These are phyloP conservation scores for Cochlearia excelsa DNA, from an alignment of 345 rosid species.

Conservation along the genomic window DNA sequence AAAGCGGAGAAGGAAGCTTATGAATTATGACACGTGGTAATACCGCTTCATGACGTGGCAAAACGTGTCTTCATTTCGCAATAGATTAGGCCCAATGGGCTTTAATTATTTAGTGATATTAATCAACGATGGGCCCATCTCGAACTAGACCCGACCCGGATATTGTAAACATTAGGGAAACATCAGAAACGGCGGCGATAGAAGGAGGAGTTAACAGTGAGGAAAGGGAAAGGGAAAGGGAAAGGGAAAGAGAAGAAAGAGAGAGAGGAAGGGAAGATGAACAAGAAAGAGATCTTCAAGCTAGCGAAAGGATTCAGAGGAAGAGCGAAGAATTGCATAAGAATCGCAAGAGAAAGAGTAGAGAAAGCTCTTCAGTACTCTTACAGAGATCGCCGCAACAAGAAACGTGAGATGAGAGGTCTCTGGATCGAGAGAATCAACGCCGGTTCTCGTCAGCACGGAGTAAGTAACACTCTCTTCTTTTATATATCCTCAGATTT, in stretches of 20 bases:
- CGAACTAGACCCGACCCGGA: too few species aligned
- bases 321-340: slow-evolving; percentile 89
- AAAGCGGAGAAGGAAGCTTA: slow-evolving; percentile 4
- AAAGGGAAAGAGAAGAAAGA: slow-evolving; percentile 3
- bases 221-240: background rate
- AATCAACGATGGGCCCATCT: too few species aligned
- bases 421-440: slow-evolving; percentile 96
- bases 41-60: slow-evolving; percentile 15
- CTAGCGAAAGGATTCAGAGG: slow-evolving; percentile 93
- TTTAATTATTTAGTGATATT: too few species aligned
- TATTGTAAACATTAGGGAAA: background rate
- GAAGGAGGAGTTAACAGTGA: background rate
- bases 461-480: slow-evolving; percentile 42
- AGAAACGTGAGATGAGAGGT: slow-evolving; percentile 95
- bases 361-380: slow-evolving; percentile 97
- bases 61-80: background rate
- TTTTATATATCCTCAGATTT: background rate
- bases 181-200: slow-evolving; percentile 18
- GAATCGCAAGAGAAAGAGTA: slow-evolving; percentile 87
- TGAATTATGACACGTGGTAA: slow-evolving; percentile 3
- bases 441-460: slow-evolving; percentile 85
- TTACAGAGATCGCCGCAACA: slow-evolving; percentile 90
- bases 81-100: background rate
- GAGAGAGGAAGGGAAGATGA: slow-evolving; percentile 43
- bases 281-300: slow-evolving; percentile 81